Base-by-base conservation (phyloP, 441 rosid species). In the Populus tomentosa region DNA sequence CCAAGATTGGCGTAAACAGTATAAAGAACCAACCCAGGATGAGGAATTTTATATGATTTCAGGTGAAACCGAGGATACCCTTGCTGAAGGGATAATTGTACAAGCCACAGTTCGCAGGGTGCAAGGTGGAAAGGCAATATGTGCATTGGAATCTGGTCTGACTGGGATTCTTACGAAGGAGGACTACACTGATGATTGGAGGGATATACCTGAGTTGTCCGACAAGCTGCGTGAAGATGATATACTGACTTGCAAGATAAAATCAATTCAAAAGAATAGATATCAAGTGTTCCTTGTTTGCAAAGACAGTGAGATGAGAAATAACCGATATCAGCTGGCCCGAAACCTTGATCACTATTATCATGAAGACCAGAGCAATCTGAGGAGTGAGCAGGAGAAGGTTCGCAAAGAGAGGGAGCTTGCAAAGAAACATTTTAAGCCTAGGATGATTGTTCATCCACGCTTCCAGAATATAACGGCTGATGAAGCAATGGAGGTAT, bases 371-470 rank as follows among this genome's bases (percentile, higher is more conserved):
- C 84, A 80, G 84, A 92, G 86, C 85, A 89, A 82, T 84, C 59
- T 89, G 80, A 95, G 84, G 83, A 86, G 79, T 67, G 97, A 90
- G 62, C 94, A 93, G 85, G 98, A 90, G 76, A 93, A 90, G 78
- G 97, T 93, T 72, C 91, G 90, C 69, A 97, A 93, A 84, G 98
- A 90, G 78, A 93, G 90, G 88, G 98, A 97, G 81, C 90, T 90
- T 24, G 98, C 93, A 65, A 97, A 87, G 90, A 97, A 90, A 84
- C 97, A 97, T 82, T 94, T 97, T 74, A 97, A 94, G 88, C 90
- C 92, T 11, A 87, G 98, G 84, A 91, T 97, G 98, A 97, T 94
- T 72, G 93, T 91, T 78, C 99, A 94, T 90, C 99, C 99, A 67
- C 94, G 97, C 72, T 97, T 97, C 80, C 98, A 94, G 86, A 97